phyloP scores from a whole-genome alignment of 129 eudicot genomes.

The Escallonia rubra region DNA sequence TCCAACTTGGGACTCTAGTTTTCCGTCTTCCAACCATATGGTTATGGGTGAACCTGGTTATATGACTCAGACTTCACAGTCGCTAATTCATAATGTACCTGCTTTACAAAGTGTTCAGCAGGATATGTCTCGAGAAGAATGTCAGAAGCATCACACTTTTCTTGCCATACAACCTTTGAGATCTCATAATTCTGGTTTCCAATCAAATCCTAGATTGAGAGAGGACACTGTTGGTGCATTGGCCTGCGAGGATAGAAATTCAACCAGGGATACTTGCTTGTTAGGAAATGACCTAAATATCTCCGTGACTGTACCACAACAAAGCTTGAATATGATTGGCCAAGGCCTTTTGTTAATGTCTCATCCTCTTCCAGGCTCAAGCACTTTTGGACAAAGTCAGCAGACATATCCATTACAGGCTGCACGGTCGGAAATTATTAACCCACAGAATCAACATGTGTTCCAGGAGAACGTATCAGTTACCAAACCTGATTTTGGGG shows the following conservation, averaged over 20 bases:
- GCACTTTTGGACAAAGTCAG: background rate
- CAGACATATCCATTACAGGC: background rate
- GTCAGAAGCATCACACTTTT: background rate
- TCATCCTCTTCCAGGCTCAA: background rate
- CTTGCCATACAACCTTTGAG: background rate
- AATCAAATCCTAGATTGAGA: background rate
- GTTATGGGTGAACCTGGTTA: background rate
- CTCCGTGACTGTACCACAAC: background rate
- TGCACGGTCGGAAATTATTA: background rate
- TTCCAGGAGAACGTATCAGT: background rate
- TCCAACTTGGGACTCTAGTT: background rate
- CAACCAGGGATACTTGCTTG: background rate
- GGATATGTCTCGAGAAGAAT: background rate
- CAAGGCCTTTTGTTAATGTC: background rate
- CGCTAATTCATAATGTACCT: background rate
- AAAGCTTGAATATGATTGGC: background rate
- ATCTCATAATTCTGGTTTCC: background rate
- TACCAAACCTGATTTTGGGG: background rate
- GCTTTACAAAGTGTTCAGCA: background rate
- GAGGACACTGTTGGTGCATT: background rate
- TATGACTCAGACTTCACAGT: background rate
- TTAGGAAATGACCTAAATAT: conserved; percentile 2
- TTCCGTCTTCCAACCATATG: conserved; percentile 4
- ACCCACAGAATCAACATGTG: background rate
- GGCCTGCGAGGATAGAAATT: background rate